Percentiles rank a stretch among this genome's conserved stretches.
Evolutionary conservation across 2,329 filamentous ascomycete species (phyloP).

Genomic region (Xylaria sp.): DNA sequence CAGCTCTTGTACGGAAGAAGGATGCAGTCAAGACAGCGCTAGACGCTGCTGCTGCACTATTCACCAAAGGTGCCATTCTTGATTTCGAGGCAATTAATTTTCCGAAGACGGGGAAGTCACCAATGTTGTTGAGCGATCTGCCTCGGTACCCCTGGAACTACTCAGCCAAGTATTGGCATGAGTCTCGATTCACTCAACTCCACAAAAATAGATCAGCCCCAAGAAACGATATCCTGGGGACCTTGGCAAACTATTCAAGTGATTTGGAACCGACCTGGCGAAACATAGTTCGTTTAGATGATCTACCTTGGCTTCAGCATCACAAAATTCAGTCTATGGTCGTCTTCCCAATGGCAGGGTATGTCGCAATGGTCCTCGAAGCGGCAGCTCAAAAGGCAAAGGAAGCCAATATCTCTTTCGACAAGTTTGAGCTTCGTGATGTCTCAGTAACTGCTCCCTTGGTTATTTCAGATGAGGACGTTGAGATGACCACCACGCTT

Average conservation of each 20-base stretch:
- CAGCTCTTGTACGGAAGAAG: slow-evolving; percentile 63
- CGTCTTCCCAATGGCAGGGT: slow-evolving; percentile 66
- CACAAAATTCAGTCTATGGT: slow-evolving; percentile 67
- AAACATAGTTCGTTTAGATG: slow-evolving; percentile 59
- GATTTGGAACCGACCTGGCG: slow-evolving; percentile 62
- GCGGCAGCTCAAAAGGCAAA: slow-evolving; percentile 55
- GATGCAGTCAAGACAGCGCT: slow-evolving; percentile 59
- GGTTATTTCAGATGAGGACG: slow-evolving; percentile 60
- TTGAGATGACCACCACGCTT: slow-evolving; percentile 63
- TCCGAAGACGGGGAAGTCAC: slow-evolving; percentile 51
- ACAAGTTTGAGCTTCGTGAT: slow-evolving; percentile 60
- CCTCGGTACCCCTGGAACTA: slow-evolving; percentile 62
- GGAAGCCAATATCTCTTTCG: slow-evolving; percentile 48
- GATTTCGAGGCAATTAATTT: slow-evolving; percentile 61
- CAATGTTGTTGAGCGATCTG: slow-evolving; percentile 57
- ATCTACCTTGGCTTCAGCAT: slow-evolving; percentile 68
- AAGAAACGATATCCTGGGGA: slow-evolving; percentile 61
- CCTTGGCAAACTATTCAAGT: slow-evolving; percentile 57
- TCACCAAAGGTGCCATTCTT: slow-evolving; percentile 57
- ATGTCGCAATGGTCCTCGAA: slow-evolving; percentile 63
- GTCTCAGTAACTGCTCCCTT: slow-evolving; percentile 59
- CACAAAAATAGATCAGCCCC: slow-evolving; percentile 55
- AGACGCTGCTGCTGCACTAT: slow-evolving; percentile 58
- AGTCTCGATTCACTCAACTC: slow-evolving; percentile 57
- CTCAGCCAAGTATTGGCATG: slow-evolving; percentile 59